Evolutionary conservation across 371 early-diverging fungal species (phyloP).

Genomic region (Conidiobolus incongruus): DNA sequence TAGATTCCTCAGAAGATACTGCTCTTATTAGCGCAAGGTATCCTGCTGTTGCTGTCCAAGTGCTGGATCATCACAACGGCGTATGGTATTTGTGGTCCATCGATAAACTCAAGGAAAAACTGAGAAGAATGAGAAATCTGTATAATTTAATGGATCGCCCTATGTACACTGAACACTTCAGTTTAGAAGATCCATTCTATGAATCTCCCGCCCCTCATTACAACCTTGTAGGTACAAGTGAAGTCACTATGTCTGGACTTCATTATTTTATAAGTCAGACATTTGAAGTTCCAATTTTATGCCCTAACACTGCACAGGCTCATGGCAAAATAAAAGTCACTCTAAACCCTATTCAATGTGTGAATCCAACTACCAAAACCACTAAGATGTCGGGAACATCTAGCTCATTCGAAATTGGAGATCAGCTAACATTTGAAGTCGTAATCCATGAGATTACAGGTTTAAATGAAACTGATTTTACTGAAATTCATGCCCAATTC

Average conservation of each 20-base stretch:
- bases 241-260: conserved; percentile 20
- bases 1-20: conserved; percentile 26
- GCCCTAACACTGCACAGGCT: conserved; percentile 24
- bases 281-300: conserved; percentile 22
- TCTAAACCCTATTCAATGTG: conserved; percentile 18
- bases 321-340: conserved; percentile 20
- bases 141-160: conserved; percentile 50
- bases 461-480: conserved; percentile 36
- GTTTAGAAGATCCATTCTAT: conserved; percentile 54
- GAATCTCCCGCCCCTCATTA: conserved; percentile 34
- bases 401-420: conserved; percentile 13
- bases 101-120: conserved; percentile 29
- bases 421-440: conserved; percentile 43
- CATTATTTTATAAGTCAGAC: conserved; percentile 21
- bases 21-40: conserved; percentile 19
- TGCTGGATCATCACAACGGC: conserved; percentile 43
- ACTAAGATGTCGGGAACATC: background rate
- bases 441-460: conserved; percentile 39
- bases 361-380: conserved; percentile 1
- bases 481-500: conserved; percentile 61
- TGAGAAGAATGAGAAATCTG: conserved; percentile 55
- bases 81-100: conserved; percentile 54
- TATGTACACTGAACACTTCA: conserved; percentile 42
- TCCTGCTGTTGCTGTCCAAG: conserved; percentile 40
- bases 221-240: conserved; percentile 36